Base-by-base conservation (phyloP, 371 early-diverging fungal genomes). In the Circinella minor region DNA sequence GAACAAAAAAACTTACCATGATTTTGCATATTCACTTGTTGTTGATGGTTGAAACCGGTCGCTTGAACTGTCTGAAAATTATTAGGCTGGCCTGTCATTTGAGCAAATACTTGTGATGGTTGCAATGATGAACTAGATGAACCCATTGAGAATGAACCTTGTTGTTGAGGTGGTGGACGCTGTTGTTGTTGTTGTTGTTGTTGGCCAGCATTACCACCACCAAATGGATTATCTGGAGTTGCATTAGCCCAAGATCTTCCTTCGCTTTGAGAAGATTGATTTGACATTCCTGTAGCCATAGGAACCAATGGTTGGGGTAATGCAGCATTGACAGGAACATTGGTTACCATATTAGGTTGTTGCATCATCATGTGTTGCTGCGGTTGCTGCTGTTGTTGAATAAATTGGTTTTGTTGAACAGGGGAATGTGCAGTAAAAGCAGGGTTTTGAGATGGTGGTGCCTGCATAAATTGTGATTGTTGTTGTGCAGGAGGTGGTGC, bases 161-260 rank as follows among this genome's bases (percentile, higher is more conserved):
- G 76, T 27, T 68, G 74, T 71, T 61, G 81, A 66, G 20, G 60
- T 63, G 74, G 71, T 55, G 75, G 68, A 48, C 69, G 70, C 27
- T 27, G 27, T 34, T 46, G 74, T n/a, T 47, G 36, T 67, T 27
- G 27, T 34, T 46, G 74, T n/a, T 47, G 36, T 67, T 62, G 77
- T 27, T 65, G 57, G 13, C 46, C 49, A 38, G 59, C 55, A 37
- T 27, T 27, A 27, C 46, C 64, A 36, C 69, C 65, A 18, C 83
- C 83, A 66, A 83, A 83, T 55, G 83, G 83, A 68, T 83, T 83
- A 70, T 80, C 81, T 18, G 84, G 84, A 43, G 84, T 74, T 77
- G 84, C 77, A 63, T 69, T 71, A 10, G 79, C 74, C 84, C 84
- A 84, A 11, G 65, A 77, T 17, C 78, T 61, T 38, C 38, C 48